These are phyloP conservation scores for Allium cepa DNA, from an alignment of 106 monocot species.

Conservation along the genomic window DNA sequence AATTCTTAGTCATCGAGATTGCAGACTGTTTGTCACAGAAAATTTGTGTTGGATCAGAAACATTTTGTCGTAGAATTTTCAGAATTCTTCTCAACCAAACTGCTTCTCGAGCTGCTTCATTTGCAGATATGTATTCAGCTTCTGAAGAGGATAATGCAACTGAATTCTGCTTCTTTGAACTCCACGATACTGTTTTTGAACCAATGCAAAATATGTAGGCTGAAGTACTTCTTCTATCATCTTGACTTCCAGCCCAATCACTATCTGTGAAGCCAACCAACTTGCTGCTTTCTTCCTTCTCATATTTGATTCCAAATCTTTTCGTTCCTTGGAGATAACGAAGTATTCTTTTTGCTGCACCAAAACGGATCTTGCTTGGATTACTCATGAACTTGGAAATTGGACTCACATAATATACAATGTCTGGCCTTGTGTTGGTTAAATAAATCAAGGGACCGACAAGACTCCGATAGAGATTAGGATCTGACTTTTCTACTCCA, in stretches of 20 bases:
- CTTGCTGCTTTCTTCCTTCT: neutral
- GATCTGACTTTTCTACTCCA: neutral
- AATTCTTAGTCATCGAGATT: neutral
- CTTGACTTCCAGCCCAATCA: slow-evolving; percentile 3
- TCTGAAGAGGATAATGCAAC: slow-evolving; percentile 4
- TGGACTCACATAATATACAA: neutral
- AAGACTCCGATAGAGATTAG: neutral
- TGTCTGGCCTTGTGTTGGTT: slow-evolving; percentile 1
- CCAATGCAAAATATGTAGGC: neutral
- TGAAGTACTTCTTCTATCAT: slow-evolving; percentile 10
- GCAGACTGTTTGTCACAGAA: slow-evolving; percentile 1
- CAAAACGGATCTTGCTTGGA: neutral
- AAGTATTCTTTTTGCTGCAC: neutral
- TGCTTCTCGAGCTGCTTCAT: slow-evolving; percentile 1
- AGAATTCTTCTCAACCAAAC: slow-evolving; percentile 3
- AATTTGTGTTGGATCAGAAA: neutral
- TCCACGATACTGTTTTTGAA: neutral
- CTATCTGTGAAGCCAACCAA: neutral
- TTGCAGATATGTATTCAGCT: slow-evolving; percentile 1
- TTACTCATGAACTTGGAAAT: neutral
- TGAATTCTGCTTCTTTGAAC: slow-evolving; percentile 5
- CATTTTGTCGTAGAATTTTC: neutral
- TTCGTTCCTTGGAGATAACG: slow-evolving; percentile 4
- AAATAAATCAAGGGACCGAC: neutral
- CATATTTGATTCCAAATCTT: neutral